Conservation (phyloP, 768 basidiomycete genomes). For the Fomitopsis pulvina region DNA sequence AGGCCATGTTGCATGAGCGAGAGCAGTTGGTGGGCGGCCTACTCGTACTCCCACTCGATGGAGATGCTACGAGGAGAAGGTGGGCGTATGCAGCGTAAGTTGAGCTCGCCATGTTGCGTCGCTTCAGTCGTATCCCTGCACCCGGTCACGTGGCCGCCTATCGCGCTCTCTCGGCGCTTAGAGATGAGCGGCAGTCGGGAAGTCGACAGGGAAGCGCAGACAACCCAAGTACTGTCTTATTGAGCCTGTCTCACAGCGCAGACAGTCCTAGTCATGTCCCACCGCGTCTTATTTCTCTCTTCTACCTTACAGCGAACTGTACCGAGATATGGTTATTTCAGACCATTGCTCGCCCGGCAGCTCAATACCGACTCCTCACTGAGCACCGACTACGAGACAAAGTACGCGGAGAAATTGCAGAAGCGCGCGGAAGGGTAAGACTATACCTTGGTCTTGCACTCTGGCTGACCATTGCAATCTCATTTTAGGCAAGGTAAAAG, state of each 20-base stretch:
- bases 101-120: neutral
- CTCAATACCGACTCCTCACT: neutral
- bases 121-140: neutral
- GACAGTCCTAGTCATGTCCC: neutral
- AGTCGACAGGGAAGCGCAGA: too few relatives aligned
- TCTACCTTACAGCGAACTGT: neutral
- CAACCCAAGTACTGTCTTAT: too few relatives aligned
- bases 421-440: conserved; percentile 60
- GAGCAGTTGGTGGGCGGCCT: neutral
- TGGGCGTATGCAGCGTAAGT: neutral
- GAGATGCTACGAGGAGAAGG: neutral
- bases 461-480: neutral
- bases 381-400: conserved; percentile 32
- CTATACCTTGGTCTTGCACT: conserved; percentile 7
- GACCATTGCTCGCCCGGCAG: neutral
- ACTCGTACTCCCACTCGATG: neutral
- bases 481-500: conserved; percentile 32
- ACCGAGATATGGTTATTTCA: neutral
- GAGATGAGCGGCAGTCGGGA: too few relatives aligned
- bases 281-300: neutral
- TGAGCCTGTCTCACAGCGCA: too few relatives aligned
- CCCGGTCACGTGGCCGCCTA: neutral
- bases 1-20: conserved; percentile 15
- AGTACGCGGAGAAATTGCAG: conserved; percentile 67
- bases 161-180: neutral